Evolutionary conservation across 768 basidiomycete genomes (phyloP).

Genomic region (Calvatia gigantea): DNA sequence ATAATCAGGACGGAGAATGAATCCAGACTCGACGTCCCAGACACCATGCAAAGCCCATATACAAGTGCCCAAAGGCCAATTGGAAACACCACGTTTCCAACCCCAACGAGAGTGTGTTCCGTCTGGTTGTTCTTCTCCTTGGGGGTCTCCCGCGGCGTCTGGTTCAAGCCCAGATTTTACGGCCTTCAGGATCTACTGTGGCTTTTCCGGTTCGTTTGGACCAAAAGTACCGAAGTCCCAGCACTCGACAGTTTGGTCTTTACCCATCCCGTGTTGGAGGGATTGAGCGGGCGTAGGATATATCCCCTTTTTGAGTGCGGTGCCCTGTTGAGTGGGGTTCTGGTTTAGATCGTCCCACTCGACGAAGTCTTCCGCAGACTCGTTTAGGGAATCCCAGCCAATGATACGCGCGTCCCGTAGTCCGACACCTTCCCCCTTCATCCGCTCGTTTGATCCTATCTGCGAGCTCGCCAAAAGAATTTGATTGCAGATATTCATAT

Average conservation of each 20-base stretch:
- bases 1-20: conserved; percentile 69
- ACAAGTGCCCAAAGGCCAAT: conserved; percentile 76
- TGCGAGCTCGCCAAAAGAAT: conserved; percentile 75
- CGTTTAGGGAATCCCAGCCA: conserved; percentile 97
- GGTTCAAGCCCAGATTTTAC: conserved; percentile 75
- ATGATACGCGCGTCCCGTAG: conserved; percentile 85
- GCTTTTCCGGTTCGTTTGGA: conserved; percentile 70
- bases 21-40: conserved; percentile 76
- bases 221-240: conserved; percentile 82
- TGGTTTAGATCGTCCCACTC: conserved; percentile 63
- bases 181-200: conserved; percentile 81
- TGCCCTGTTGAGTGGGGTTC: conserved; percentile 65
- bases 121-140: conserved; percentile 28
- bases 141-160: neutral
- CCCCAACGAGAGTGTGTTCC: conserved; percentile 73
- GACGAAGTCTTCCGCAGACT: conserved; percentile 82
- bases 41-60: conserved; percentile 89
- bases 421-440: conserved; percentile 62
- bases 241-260: conserved; percentile 74
- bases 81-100: conserved; percentile 64
- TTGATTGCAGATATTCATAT: conserved; percentile 80
- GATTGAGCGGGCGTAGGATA: conserved; percentile 84
- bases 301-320: conserved; percentile 81
- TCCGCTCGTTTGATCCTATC: conserved; percentile 50
- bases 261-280: conserved; percentile 85